Base-by-base conservation (phyloP, 2,329 filamentous ascomycete genomes). In the Xylariaceae sp. region DNA sequence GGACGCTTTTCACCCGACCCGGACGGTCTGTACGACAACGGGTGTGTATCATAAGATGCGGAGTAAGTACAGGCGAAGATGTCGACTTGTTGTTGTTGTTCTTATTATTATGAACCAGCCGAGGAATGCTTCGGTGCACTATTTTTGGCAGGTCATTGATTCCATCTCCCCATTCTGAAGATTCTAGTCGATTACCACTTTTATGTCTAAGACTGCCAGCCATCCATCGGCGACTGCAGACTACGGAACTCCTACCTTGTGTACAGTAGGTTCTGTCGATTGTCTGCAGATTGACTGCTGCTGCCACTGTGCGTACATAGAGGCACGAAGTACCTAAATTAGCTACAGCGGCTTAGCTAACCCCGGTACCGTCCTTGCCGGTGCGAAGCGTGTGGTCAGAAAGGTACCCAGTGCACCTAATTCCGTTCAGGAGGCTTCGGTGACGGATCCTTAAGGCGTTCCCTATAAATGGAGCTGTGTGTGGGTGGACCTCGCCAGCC, bases 101-200 rank as follows among this genome's bases (percentile, higher is more conserved):
- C 30, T 44, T 35, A 50, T 44, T 35, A 50, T 44, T 45, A 53
- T 45, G 44, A 35, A 48, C 50, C 62, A 62, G 61, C 63, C 57
- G 57, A 56, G 59, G 59, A 58, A 55, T 56, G 48, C 51, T 17
- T 51, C 51, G 50, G 23, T 56, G 44, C 57, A 34, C 51, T 8
- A 18, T 49, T 35, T 49, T 56, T 17, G 42, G 42, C 42, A 45
- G 1, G 37, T 42, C 37, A 10, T 42, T 30, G 23, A 30, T 30
- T 30, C 23, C 23, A 30, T 30, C 23, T 30, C 23, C 23, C 23
- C 23, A 30, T 30, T 30, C 23, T 30, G 23, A 30, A 30, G 23
- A 30, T 30, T 30, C 23, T 30, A 30, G 23, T 30, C 23, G 23
- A 30, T 30, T 30, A 30, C 23, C 23, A 30, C 5, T 30, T 30